Evolutionary conservation across 1,139 yeast genomes (phyloP).

Genomic region (Sugiyamaella japonica): DNA sequence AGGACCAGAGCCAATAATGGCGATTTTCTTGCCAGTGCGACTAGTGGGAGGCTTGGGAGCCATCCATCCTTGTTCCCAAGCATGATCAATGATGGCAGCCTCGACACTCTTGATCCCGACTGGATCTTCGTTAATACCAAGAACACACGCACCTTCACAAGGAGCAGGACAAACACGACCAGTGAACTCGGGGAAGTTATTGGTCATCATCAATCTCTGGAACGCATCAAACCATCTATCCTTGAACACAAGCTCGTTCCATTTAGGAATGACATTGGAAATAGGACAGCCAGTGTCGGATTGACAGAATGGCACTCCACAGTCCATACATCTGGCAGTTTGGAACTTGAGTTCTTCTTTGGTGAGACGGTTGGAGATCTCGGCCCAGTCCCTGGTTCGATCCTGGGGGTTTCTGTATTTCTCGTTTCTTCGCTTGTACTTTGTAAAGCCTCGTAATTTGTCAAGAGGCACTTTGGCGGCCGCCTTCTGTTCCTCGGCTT

Average conservation of each 20-base stretch:
- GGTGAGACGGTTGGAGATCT: slow-evolving; percentile 75
- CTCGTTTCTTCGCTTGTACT: slow-evolving; percentile 86
- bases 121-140: slow-evolving; percentile 91
- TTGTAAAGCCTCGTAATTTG: slow-evolving; percentile 87
- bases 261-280: slow-evolving; percentile 94
- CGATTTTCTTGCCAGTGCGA: slow-evolving; percentile 84
- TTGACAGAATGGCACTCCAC: slow-evolving; percentile 99
- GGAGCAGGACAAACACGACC: slow-evolving; percentile 99
- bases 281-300: slow-evolving; percentile 98
- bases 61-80: slow-evolving; percentile 96
- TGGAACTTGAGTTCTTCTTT: slow-evolving; percentile 86
- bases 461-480: slow-evolving; percentile 61
- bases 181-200: slow-evolving; percentile 97
- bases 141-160: slow-evolving; percentile 97
- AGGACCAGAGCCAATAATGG: slow-evolving; percentile 95
- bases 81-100: slow-evolving; percentile 94
- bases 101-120: slow-evolving; percentile 97
- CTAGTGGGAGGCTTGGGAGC: slow-evolving; percentile 73
- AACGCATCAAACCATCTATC: slow-evolving; percentile 95
- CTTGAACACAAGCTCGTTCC: slow-evolving; percentile 95
- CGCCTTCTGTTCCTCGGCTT: slow-evolving; percentile 62
- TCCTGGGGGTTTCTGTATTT: slow-evolving; percentile 75
- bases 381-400: slow-evolving; percentile 91
- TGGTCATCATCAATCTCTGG: slow-evolving; percentile 90
- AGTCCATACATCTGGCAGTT: slow-evolving; percentile 99